Evolutionary conservation across 2,329 filamentous ascomycete genomes (phyloP).

Genomic region (Onygenales sp.): DNA sequence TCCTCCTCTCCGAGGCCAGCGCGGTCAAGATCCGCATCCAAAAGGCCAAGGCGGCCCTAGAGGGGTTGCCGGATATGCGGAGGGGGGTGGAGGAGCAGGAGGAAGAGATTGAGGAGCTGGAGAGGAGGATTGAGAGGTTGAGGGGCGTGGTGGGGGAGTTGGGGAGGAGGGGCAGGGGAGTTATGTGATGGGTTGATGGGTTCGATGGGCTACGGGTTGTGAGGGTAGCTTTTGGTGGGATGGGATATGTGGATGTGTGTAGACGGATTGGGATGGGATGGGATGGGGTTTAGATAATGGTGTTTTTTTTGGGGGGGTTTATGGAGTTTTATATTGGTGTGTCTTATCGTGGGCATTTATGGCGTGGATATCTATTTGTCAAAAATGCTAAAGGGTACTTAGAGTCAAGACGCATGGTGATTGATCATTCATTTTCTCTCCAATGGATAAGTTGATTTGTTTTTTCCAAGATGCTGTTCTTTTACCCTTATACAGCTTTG

Average conservation of each 20-base stretch:
- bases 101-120: constrained; percentile 32
- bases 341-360: too few relatives aligned
- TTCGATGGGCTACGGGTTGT: neutral
- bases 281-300: neutral
- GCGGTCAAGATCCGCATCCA: constrained; percentile 75
- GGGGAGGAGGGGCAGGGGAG: constrained; percentile 19
- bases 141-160: constrained; percentile 32
- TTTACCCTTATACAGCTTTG: neutral
- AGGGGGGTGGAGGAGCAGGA: constrained; percentile 36
- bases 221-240: neutral
- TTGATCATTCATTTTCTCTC: too few relatives aligned
- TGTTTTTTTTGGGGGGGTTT: too few relatives aligned
- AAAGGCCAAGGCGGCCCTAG: constrained; percentile 52
- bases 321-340: too few relatives aligned
- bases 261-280: neutral
- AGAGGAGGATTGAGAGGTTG: constrained; percentile 29
- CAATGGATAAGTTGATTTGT: neutral
- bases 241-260: neutral
- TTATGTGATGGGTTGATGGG: constrained; percentile 2
- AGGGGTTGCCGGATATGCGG: constrained; percentile 34
- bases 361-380: too few relatives aligned
- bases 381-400: too few relatives aligned
- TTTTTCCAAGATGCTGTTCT: neutral
- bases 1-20: constrained; percentile 69
- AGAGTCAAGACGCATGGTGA: too few relatives aligned